Conservation (phyloP, 1,284 basidiomycete genomes). For the Puccinia novopanici region DNA sequence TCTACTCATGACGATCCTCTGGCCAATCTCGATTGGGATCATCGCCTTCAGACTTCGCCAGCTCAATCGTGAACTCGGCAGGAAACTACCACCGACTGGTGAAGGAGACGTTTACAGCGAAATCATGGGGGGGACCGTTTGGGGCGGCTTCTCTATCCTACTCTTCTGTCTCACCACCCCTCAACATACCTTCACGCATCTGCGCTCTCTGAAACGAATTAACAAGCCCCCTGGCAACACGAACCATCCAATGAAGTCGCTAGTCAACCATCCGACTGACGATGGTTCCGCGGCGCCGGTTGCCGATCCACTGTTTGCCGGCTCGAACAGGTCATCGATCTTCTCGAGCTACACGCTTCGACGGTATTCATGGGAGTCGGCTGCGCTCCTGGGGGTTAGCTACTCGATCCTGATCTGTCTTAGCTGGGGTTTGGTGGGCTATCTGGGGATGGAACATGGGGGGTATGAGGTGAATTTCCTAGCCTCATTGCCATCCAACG, state of each 20-base stretch:
- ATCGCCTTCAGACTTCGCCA: conserved; percentile 55
- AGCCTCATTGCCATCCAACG: conserved; percentile 53
- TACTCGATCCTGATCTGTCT: conserved; percentile 53
- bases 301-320: conserved; percentile 11
- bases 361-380: conserved; percentile 56
- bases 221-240: conserved; percentile 31
- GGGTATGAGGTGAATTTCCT: conserved; percentile 54
- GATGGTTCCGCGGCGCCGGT: neutral
- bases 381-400: conserved; percentile 53
- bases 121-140: conserved; percentile 48
- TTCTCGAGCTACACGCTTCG: conserved; percentile 52
- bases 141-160: conserved; percentile 51
- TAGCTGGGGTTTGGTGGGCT: conserved; percentile 56
- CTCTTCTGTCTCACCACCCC: conserved; percentile 53
- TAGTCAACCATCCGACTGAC: conserved; percentile 5
- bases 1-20: conserved; percentile 53
- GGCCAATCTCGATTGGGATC: conserved; percentile 56
- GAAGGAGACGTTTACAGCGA: conserved; percentile 52
- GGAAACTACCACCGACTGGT: conserved; percentile 51
- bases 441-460: conserved; percentile 53
- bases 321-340: conserved; percentile 21
- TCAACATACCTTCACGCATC: conserved; percentile 52
- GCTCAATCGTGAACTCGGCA: conserved; percentile 53
- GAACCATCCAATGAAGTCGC: conserved; percentile 33
- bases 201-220: conserved; percentile 51